A percentile compares a stretch with the other conserved stretches of the same genome.
Evolutionary conservation across 2,329 filamentous ascomycete species (phyloP).

Genomic region (Fonsecaea multimorphosa): DNA sequence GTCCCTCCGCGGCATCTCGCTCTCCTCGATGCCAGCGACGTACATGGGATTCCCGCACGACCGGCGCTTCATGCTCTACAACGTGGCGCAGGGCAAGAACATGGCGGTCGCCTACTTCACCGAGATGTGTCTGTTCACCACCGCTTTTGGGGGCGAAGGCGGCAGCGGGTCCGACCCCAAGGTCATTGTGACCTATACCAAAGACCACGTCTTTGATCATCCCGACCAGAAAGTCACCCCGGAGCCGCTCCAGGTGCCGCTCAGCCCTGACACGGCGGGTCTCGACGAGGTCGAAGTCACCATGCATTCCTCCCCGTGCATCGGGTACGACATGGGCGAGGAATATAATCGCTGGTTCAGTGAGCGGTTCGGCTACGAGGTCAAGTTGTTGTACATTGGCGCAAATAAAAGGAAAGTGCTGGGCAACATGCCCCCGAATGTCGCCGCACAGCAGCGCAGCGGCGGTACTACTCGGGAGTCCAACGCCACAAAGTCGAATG

Average conservation of each 20-base stretch:
- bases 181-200: slow-evolving; percentile 33
- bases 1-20: slow-evolving; percentile 66
- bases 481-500: no score
- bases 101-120: slow-evolving; percentile 66
- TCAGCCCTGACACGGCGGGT: slow-evolving; percentile 58
- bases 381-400: slow-evolving; percentile 70
- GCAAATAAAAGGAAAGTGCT: slow-evolving; percentile 65
- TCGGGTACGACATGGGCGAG: slow-evolving; percentile 68
- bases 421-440: slow-evolving; percentile 62
- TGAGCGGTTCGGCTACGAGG: slow-evolving; percentile 66
- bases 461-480: not conserved
- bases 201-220: slow-evolving; percentile 35
- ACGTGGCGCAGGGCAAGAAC: slow-evolving; percentile 57
- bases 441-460: slow-evolving; percentile 38
- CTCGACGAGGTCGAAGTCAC: slow-evolving; percentile 60
- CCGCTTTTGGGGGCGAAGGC: slow-evolving; percentile 43
- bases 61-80: slow-evolving; percentile 72
- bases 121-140: slow-evolving; percentile 68
- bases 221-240: slow-evolving; percentile 40
- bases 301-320: slow-evolving; percentile 65
- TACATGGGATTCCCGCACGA: slow-evolving; percentile 70
- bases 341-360: slow-evolving; percentile 71
- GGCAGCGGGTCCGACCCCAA: slow-evolving; percentile 41
- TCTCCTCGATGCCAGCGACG: slow-evolving; percentile 62
- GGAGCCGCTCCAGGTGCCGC: slow-evolving; percentile 59